Evolutionary conservation across 164 flowering plant species (phyloP).

Genomic region (Stephania cephalantha): DNA sequence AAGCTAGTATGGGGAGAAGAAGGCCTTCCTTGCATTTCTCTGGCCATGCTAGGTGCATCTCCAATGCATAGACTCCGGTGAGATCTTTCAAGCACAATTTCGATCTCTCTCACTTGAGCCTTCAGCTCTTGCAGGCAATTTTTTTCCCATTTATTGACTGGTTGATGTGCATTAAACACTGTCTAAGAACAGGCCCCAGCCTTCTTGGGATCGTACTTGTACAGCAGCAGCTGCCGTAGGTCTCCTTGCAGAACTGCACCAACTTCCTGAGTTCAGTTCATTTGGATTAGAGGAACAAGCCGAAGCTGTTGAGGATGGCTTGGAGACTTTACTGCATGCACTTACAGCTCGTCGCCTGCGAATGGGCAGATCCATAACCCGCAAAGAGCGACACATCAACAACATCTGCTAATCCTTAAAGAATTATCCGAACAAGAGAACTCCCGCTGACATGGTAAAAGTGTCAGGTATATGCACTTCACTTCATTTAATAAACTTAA

Average conservation of each 20-base stretch:
- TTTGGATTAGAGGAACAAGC: conserved; percentile 57
- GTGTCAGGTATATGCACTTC: neutral
- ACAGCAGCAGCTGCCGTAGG: conserved; percentile 88
- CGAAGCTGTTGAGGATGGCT: conserved; percentile 56
- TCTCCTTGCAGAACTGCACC: conserved; percentile 67
- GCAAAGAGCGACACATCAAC: conserved; percentile 41
- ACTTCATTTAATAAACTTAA: neutral
- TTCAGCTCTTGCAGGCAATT: neutral
- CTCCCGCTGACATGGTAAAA: neutral
- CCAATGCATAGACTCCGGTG: conserved; percentile 90
- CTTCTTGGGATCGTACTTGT: conserved; percentile 96
- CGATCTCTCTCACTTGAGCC: neutral
- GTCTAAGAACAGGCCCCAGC: conserved; percentile 68
- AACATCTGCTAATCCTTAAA: conserved; percentile 17
- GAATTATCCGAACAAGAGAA: neutral
- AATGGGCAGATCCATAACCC: conserved; percentile 83
- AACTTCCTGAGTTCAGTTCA: conserved; percentile 38
- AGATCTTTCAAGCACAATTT: conserved; percentile 9
- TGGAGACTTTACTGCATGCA: conserved; percentile 50
- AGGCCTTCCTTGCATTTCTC: conserved; percentile 65
- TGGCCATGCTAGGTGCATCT: conserved; percentile 53
- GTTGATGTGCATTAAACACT: neutral
- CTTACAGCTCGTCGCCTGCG: conserved; percentile 65
- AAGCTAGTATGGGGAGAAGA: conserved; percentile 62
- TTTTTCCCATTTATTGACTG: neutral